phyloP scores from a whole-genome alignment of 2,329 filamentous ascomycete genomes.

The Colletotrichum endophyticum region DNA sequence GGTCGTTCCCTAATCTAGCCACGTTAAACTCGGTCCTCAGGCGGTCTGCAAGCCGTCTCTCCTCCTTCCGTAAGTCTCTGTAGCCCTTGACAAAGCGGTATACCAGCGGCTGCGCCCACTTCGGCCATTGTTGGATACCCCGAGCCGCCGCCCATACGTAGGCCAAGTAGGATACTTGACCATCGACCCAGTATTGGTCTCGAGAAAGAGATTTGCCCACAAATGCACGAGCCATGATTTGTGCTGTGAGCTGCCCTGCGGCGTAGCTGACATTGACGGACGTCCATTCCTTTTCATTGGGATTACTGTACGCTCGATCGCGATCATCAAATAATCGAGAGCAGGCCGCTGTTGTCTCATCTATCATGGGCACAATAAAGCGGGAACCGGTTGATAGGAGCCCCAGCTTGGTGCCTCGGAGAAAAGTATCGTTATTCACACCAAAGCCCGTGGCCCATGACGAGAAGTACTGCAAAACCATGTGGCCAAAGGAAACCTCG shows the following conservation, averaged over 20 bases:
- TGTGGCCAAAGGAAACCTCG: neutral
- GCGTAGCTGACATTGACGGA: neutral
- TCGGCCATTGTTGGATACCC: neutral
- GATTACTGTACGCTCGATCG: neutral
- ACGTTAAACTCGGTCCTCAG: neutral
- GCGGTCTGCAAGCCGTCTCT: neutral
- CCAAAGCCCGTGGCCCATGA: neutral
- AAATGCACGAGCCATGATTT: neutral
- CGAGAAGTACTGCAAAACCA: neutral
- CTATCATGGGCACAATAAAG: neutral
- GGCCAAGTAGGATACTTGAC: conserved; percentile 1
- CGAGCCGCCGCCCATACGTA: conserved; percentile 1
- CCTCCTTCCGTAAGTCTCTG: neutral
- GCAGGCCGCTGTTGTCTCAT: neutral
- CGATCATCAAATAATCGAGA: neutral
- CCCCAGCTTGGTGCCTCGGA: neutral
- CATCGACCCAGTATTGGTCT: neutral
- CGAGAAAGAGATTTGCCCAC: neutral
- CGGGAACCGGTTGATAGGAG: neutral
- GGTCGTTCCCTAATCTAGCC: neutral
- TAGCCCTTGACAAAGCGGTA: neutral
- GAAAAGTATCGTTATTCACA: neutral
- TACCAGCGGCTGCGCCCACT: neutral
- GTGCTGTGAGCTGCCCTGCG: neutral
- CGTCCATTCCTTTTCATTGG: neutral